These are phyloP conservation scores for Citeromyces nyonsensis DNA, from an alignment of 805 yeast genomes.

Conservation along the genomic window DNA sequence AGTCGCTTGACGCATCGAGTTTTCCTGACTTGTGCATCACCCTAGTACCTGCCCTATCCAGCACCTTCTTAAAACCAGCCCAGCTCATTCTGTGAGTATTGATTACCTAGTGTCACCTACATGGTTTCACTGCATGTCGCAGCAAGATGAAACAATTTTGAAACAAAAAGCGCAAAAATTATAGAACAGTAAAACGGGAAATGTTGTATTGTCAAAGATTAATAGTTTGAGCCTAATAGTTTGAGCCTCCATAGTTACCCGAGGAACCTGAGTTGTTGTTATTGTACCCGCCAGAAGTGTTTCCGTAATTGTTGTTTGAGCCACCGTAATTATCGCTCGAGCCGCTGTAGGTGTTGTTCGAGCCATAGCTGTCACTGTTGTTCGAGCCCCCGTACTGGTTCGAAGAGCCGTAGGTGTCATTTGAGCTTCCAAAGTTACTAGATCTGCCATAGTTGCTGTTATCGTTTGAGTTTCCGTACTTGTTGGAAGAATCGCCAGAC, in stretches of 20 bases:
- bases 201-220: no score
- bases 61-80: slow-evolving; percentile 94
- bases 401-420: slow-evolving; percentile 14
- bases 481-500: slow-evolving; percentile 6
- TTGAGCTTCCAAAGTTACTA: slow-evolving; percentile 2
- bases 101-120: neutral
- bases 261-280: slow-evolving; percentile 12
- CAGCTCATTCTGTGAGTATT: slow-evolving; percentile 50
- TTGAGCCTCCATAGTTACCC: slow-evolving; percentile 5
- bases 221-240: no score
- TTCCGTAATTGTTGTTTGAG: slow-evolving; percentile 4
- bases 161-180: no score
- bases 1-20: slow-evolving; percentile 15
- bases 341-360: slow-evolving; percentile 13
- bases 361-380: slow-evolving; percentile 3
- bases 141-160: no score
- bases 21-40: slow-evolving; percentile 15
- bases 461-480: slow-evolving; percentile 4
- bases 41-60: slow-evolving; percentile 71
- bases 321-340: slow-evolving; percentile 18
- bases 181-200: no score
- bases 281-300: slow-evolving; percentile 8
- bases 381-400: slow-evolving; percentile 18
- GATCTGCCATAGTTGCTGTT: slow-evolving; percentile 6
- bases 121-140: no score